Base-by-base conservation (phyloP, 1,139 yeast species). In the Protomyces arabidopsidicola region DNA sequence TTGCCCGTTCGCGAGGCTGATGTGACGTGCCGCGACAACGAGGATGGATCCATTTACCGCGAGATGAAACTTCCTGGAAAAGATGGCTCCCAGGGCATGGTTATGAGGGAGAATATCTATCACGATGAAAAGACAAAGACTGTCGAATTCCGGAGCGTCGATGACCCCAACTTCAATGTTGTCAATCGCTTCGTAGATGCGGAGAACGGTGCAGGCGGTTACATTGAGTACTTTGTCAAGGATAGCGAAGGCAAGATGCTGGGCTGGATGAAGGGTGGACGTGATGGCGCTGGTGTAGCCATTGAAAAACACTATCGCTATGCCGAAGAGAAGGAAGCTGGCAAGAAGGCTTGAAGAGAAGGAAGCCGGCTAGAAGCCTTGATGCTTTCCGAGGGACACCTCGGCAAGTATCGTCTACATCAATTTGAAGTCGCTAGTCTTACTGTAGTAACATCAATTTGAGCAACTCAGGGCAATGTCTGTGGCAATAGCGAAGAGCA, bases 191-290 rank as follows among this genome's bases (percentile, higher is more conserved):
- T 38, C 31, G 16, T 2, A n/a, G n/a, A n/a, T n/a, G n/a, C n/a
- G n/a, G 45, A 39, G 6, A 27, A 10, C 18, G 36, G 20, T 2
- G 50, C 24, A 8, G 45, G 52, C 14, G 52, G 55, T 10, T 51
- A 54, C 14, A 57, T 57, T 38, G 62, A 57, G 62, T 57, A 57
- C 34, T 45, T 50, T 18, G 52, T 57, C 52, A 55, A 57, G 45
- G 45, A 42, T 20, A 51, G 52, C 31, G 20, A 57, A 24, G 62
- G 55, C 16, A 38, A 50, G n/a, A 24, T 35, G 24, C 55, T 57
- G 16, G 62, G 62, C 39, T 57, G 62, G 62, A 42, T 42, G 62
- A 51, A 50, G 52, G 55, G 62, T 2, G 45, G 39, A 6, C 36
- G 62, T 5, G 62, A 57, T 4, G 62, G 51, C 42, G 52, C 55